Evolutionary conservation across 2,329 filamentous ascomycete genomes (phyloP), one percentile per base, ranked within the genome.

Genomic region (Hypoxylon sp.): DNA sequence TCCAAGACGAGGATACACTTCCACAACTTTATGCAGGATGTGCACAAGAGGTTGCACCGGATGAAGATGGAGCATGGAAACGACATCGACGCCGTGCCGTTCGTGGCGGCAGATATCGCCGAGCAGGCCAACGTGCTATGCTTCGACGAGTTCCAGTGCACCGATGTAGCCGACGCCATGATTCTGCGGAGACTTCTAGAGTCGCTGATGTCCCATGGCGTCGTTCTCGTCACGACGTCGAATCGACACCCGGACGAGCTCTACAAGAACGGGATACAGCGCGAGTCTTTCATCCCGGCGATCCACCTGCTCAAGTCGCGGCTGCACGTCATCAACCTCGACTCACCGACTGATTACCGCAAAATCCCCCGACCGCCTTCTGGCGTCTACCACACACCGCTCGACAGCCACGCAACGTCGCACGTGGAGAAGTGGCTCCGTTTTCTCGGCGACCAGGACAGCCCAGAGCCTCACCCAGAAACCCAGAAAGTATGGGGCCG

Each of bases 1-100:
- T 86, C 87, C 26, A 97, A 97, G 79, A 96, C 89, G 42, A 84
- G 95, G 43, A 97, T 99, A 70, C 95, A 99, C 79, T 99, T 99
- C 77, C 92, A 98, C 80, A 97, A 97, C 74, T 99, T 99, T 80
- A 99, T 99, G 95, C 95, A 98, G 75, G 91, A 96, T 74, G 89
- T 98, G 45, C 95, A 99, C 78, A 92, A 89, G 74, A 84, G 94
- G 59, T 79, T 98, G 69, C 95, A 98, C 78, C 87, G 86, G 72
- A 88, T 96, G 77, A 97, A 97, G 79, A 89, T 95, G 83, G 79
- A 88, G 68, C 86, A 96, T 73, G 95, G 95, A 24, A 92, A 88
- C 71, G 92, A 97, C 67, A 83, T 97, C 33, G 95, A 99, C 74
- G 91, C 87, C 0, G 85, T 98, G 40, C 94, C 94, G 0, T 95